A percentile compares a stretch with the other conserved stretches of the same genome.
These are phyloP conservation scores for Myrica gale DNA, from an alignment of 306 rosid genomes.

Conservation along the genomic window DNA sequence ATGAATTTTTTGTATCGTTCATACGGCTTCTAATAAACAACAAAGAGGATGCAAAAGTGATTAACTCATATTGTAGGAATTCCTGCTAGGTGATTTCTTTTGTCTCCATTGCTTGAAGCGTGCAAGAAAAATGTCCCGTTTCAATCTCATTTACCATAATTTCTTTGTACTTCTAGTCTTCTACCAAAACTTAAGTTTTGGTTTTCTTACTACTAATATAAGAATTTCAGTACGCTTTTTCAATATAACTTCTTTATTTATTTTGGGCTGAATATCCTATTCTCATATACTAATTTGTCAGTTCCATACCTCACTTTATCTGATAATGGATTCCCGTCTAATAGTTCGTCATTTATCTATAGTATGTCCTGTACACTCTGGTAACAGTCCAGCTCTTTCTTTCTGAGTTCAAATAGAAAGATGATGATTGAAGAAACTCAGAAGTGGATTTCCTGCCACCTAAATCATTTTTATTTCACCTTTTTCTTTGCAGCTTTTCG, in stretches of 20 bases:
- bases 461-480: constrained; percentile 24
- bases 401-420: constrained; percentile 8
- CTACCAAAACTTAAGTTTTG: background rate
- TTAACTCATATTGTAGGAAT: background rate
- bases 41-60: constrained; percentile 16
- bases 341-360: background rate
- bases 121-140: background rate
- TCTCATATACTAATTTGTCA: background rate
- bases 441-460: constrained; percentile 27
- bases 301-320: background rate
- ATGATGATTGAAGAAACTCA: constrained; percentile 6
- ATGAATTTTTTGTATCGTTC: background rate
- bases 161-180: constrained; percentile 2
- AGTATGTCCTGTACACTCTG: constrained; percentile 2
- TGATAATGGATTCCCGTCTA: background rate
- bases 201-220: constrained; percentile 2
- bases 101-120: constrained; percentile 15
- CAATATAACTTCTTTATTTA: background rate
- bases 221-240: constrained; percentile 12
- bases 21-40: background rate
- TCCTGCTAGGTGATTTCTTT: constrained; percentile 5
- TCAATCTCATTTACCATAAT: background rate
- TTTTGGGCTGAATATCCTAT: background rate
- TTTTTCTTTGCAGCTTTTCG: constrained; percentile 61
- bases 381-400: constrained; percentile 9